Evolutionary conservation across 148 eudicot species (phyloP).

Genomic region (Rhododendron kiyosumense): DNA sequence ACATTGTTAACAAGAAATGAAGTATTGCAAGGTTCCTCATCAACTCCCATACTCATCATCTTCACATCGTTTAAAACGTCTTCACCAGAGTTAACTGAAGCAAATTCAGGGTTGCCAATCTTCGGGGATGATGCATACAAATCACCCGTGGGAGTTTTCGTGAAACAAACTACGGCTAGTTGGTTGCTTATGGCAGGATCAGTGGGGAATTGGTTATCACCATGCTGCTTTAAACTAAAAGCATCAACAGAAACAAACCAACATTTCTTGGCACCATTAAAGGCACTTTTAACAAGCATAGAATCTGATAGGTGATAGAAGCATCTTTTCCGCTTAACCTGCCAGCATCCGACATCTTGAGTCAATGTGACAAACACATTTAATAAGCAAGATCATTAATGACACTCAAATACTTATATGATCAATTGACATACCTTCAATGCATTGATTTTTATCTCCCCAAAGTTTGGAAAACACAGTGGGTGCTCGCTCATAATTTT

Average conservation of each 20-base stretch:
- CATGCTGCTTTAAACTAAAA: slow-evolving; percentile 18
- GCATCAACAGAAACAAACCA: slow-evolving; percentile 68
- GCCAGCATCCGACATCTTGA: slow-evolving; percentile 10
- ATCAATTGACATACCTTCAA: slow-evolving; percentile 45
- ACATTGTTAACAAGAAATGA: not conserved
- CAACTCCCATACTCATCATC: slow-evolving; percentile 4
- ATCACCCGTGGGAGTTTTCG: slow-evolving; percentile 5
- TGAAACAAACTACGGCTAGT: slow-evolving; percentile 9
- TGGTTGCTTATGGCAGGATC: not conserved
- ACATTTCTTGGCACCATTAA: slow-evolving; percentile 29
- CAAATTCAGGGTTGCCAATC: not conserved
- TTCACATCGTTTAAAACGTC: slow-evolving; percentile 4
- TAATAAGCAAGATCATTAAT: not conserved
- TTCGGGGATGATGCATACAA: not conserved
- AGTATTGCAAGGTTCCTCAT: slow-evolving; percentile 6
- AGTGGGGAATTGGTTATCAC: slow-evolving; percentile 6
- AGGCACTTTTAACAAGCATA: slow-evolving; percentile 45
- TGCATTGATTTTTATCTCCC: slow-evolving; percentile 41
- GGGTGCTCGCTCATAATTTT: slow-evolving; percentile 8
- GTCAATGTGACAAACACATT: not conserved
- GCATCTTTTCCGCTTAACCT: slow-evolving; percentile 46
- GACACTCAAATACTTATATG: not conserved
- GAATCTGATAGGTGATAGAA: slow-evolving; percentile 55
- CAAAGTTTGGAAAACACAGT: slow-evolving; percentile 27
- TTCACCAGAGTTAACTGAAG: not conserved